These are phyloP conservation scores for Lophiostoma macrostomum DNA, from an alignment of 495 filamentous ascomycete species.

Conservation along the genomic window DNA sequence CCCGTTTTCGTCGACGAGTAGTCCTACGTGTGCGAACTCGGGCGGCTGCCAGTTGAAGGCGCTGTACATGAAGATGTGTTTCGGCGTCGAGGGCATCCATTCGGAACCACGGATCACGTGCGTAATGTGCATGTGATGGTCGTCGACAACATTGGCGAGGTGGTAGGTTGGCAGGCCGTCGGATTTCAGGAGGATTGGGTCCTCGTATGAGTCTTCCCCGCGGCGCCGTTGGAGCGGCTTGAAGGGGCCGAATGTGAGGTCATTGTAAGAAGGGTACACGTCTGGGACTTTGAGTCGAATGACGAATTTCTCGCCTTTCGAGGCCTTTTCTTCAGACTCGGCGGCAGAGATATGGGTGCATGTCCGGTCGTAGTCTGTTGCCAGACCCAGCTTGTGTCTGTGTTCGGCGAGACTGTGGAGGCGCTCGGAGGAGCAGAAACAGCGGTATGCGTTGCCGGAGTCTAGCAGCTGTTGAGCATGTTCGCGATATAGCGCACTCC, in stretches of 20 bases:
- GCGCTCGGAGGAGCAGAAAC: constrained; percentile 79
- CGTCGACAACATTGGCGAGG: constrained; percentile 94
- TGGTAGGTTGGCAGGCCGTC: constrained; percentile 95
- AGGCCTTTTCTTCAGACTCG: constrained; percentile 66
- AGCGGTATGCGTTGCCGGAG: constrained; percentile 78
- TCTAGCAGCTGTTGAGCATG: constrained; percentile 69
- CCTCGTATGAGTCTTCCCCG: constrained; percentile 57
- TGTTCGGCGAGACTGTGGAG: constrained; percentile 61
- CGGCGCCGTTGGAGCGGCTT: constrained; percentile 42
- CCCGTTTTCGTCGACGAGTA: constrained; percentile 69
- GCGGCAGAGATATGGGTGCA: constrained; percentile 64
- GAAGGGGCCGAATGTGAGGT: constrained; percentile 67
- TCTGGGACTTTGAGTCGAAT: constrained; percentile 68
- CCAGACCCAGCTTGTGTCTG: constrained; percentile 56
- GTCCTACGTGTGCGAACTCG: constrained; percentile 79
- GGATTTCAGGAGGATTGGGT: constrained; percentile 82
- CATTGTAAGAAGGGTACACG: constrained; percentile 58
- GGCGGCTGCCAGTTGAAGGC: constrained; percentile 89
- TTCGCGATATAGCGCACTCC: constrained; percentile 67
- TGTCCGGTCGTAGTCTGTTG: constrained; percentile 72
- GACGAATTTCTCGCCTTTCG: constrained; percentile 68
- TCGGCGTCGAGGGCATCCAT: constrained; percentile 92
- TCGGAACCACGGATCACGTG: constrained; percentile 90
- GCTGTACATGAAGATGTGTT: constrained; percentile 80
- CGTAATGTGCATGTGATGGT: constrained; percentile 90